Evolutionary conservation across 148 eudicot genomes (phyloP).

Genomic region (Tetragonia tetragonoides): DNA sequence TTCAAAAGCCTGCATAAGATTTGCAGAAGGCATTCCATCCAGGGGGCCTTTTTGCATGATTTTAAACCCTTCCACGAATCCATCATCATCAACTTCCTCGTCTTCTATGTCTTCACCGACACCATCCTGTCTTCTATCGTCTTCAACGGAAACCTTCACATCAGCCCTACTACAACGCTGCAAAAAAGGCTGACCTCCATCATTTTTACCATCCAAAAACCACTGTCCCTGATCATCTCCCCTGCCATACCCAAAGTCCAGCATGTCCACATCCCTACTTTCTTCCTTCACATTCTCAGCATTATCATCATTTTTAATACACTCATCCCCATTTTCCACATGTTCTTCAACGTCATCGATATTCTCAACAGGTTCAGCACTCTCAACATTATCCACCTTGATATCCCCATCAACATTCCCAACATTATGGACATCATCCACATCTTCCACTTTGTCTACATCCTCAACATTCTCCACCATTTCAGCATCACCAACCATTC

Average conservation of each 20-base stretch:
- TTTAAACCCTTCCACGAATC: slow-evolving; percentile 34
- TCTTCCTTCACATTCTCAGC: slow-evolving; percentile 31
- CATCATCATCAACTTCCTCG: slow-evolving; percentile 41
- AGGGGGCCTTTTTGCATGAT: slow-evolving; percentile 32
- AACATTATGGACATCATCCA: background rate
- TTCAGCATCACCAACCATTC: slow-evolving; percentile 15
- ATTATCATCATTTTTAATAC: background rate
- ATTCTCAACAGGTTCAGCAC: slow-evolving; percentile 2
- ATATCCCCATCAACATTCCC: slow-evolving; percentile 1
- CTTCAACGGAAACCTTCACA: slow-evolving; percentile 29
- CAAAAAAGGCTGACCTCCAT: slow-evolving; percentile 39
- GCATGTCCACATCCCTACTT: slow-evolving; percentile 26
- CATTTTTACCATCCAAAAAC: slow-evolving; percentile 43
- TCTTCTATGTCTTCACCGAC: slow-evolving; percentile 36
- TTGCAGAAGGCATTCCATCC: slow-evolving; percentile 41
- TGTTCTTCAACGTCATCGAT: slow-evolving; percentile 9
- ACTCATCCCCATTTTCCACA: slow-evolving; percentile 28
- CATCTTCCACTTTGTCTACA: slow-evolving; percentile 18
- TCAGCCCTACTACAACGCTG: slow-evolving; percentile 46
- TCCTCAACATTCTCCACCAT: background rate
- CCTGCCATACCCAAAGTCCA: slow-evolving; percentile 42
- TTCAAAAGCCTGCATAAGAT: slow-evolving; percentile 53
- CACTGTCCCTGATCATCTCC: slow-evolving; percentile 45
- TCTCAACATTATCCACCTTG: slow-evolving; percentile 7
- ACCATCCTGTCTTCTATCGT: slow-evolving; percentile 31